Evolutionary conservation across 179 eudicot species (phyloP).

Genomic region (Amaranthus tricolor): DNA sequence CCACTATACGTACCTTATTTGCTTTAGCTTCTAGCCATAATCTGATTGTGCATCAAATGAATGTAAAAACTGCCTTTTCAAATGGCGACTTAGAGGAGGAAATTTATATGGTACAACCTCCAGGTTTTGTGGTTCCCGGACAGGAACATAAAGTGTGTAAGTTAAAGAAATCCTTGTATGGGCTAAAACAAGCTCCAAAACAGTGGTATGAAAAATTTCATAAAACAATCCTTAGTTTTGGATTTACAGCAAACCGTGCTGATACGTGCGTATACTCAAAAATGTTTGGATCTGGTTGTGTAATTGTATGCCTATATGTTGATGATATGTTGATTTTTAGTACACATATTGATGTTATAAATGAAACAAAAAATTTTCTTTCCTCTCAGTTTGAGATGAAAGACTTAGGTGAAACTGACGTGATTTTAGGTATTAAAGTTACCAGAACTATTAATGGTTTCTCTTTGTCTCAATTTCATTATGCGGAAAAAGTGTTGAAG

Average conservation of each 20-base stretch:
- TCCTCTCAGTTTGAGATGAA: conserved; percentile 2
- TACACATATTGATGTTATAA: not conserved
- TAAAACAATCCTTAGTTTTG: not conserved
- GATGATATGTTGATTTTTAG: not conserved
- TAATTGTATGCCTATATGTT: not conserved
- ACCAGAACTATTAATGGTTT: not conserved
- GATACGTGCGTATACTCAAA: not conserved
- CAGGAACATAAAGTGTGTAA: too few relatives aligned
- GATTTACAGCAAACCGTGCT: not conserved
- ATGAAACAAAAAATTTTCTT: not conserved
- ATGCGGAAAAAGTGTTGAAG: not conserved
- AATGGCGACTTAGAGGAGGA: not conserved
- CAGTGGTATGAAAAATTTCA: not conserved
- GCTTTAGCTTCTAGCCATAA: not conserved
- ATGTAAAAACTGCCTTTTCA: not conserved
- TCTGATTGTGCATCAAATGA: not conserved
- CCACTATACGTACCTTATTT: not conserved
- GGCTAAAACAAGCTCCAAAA: too few relatives aligned
- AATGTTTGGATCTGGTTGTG: not conserved
- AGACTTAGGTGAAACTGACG: not conserved
- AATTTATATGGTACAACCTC: not conserved
- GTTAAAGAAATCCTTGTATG: too few relatives aligned
- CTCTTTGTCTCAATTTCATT: not conserved
- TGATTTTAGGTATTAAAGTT: too few relatives aligned
- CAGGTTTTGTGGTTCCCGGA: not conserved